Evolutionary conservation across 768 basidiomycete species (phyloP).

Genomic region (Harrya chromipes): DNA sequence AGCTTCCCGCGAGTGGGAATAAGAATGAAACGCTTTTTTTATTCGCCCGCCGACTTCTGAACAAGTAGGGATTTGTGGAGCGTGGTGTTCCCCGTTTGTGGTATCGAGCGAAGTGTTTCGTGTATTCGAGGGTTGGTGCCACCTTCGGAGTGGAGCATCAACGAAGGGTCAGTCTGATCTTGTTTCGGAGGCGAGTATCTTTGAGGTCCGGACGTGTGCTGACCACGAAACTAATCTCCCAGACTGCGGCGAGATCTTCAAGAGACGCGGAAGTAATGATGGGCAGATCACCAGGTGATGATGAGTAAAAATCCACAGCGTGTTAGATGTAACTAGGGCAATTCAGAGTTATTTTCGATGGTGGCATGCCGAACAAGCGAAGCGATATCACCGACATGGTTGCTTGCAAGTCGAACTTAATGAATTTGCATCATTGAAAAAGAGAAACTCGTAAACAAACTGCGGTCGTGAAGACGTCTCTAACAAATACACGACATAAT

Average conservation of each 20-base stretch:
- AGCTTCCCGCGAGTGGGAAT: no score
- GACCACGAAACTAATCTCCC: not conserved
- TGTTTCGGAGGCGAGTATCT: slow-evolving; percentile 1
- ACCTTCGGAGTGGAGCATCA: not conserved
- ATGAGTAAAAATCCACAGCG: not conserved
- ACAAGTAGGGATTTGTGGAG: not conserved
- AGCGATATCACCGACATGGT: not conserved
- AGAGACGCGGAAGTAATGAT: not conserved
- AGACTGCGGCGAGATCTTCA: not conserved
- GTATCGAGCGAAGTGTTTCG: not conserved
- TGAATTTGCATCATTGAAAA: not conserved
- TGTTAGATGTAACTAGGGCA: no score
- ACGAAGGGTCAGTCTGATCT: not conserved
- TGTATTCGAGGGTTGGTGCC: not conserved
- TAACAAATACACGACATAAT: slow-evolving; percentile 21
- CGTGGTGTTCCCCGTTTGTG: not conserved
- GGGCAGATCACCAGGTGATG: not conserved
- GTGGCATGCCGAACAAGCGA: slow-evolving; percentile 2
- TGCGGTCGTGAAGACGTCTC: slow-evolving; percentile 9
- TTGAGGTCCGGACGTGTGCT: not conserved
- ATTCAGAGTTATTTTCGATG: not conserved
- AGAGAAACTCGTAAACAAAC: slow-evolving; percentile 1
- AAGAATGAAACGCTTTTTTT: no score
- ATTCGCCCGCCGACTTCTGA: no score
- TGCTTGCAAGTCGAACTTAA: not conserved